A percentile compares a stretch with the other conserved stretches of the same genome.
phyloP scores from a whole-genome alignment of 2,329 filamentous ascomycete species.

The Aspergillus sergii region DNA sequence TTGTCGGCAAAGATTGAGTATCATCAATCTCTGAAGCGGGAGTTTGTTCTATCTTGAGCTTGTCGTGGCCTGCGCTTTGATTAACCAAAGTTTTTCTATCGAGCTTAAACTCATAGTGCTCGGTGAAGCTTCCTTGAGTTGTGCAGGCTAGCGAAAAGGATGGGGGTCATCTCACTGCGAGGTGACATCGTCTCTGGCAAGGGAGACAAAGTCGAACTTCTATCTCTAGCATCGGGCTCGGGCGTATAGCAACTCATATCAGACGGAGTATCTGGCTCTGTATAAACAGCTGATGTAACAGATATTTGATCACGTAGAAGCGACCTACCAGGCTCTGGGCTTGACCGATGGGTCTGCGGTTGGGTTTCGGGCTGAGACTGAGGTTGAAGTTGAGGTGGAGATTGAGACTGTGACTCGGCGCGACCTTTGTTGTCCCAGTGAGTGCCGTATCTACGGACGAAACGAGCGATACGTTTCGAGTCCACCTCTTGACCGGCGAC shows the following conservation, averaged over 20 bases:
- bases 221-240: slow-evolving; percentile 31
- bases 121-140: background rate
- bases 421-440: slow-evolving; percentile 28
- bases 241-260: slow-evolving; percentile 44
- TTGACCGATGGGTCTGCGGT: slow-evolving; percentile 12
- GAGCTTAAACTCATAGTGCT: background rate
- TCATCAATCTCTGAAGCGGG: slow-evolving; percentile 32
- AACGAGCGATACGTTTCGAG: slow-evolving; percentile 37
- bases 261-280: slow-evolving; percentile 34
- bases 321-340: slow-evolving; percentile 37
- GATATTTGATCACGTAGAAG: background rate
- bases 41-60: slow-evolving; percentile 21
- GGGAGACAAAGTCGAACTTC: slow-evolving; percentile 31
- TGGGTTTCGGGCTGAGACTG: slow-evolving; percentile 14
- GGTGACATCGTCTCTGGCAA: slow-evolving; percentile 31
- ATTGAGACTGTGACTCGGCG: slow-evolving; percentile 6
- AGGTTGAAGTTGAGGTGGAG: slow-evolving; percentile 10
- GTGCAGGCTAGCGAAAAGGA: background rate
- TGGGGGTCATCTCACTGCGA: slow-evolving; percentile 23
- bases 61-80: slow-evolving; percentile 1
- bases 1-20: slow-evolving; percentile 20
- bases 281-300: background rate
- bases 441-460: slow-evolving; percentile 34
- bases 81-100: slow-evolving; percentile 9
- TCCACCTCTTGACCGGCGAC: slow-evolving; percentile 38